Percentiles rank a stretch among this genome's conserved stretches.
Conservation (phyloP, 768 basidiomycete genomes). For the Suillus occidentalis region DNA sequence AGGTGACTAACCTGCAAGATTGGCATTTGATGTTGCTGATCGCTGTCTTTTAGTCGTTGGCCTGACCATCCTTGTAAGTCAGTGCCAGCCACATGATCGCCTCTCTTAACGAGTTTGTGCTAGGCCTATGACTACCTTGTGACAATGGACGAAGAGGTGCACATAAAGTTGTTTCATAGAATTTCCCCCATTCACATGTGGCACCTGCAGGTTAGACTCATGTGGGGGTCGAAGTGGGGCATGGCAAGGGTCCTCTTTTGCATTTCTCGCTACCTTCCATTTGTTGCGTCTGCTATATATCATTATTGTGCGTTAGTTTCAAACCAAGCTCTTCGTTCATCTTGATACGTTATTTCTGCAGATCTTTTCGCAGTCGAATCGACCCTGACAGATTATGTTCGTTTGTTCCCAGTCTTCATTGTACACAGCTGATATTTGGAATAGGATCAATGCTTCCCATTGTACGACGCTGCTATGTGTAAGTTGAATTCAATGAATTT, state of each 20-base stretch:
- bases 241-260: conserved; percentile 2
- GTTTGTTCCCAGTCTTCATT: not conserved
- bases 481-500: not conserved
- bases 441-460: not conserved
- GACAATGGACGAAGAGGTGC: not conserved
- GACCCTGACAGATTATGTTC: not conserved
- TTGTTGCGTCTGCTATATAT: not conserved
- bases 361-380: conserved; percentile 3
- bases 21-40: not conserved
- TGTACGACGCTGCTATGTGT: conserved; percentile 5
- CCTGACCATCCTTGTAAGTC: conserved; percentile 5
- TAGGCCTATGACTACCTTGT: conserved; percentile 5
- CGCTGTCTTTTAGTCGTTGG: not conserved
- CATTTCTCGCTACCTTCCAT: conserved; percentile 7
- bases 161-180: not conserved
- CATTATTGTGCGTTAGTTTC: conserved; percentile 4
- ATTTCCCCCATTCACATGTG: not conserved
- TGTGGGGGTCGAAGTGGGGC: conserved; percentile 7
- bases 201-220: conserved; percentile 1
- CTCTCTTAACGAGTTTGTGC: not conserved
- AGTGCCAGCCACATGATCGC: not conserved
- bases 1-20: not conserved
- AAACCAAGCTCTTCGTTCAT: not conserved
- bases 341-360: not conserved
- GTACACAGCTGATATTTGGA: not conserved